phyloP scores from a whole-genome alignment of 108 stramenopile genomes.

The Conticribra guillardii region DNA sequence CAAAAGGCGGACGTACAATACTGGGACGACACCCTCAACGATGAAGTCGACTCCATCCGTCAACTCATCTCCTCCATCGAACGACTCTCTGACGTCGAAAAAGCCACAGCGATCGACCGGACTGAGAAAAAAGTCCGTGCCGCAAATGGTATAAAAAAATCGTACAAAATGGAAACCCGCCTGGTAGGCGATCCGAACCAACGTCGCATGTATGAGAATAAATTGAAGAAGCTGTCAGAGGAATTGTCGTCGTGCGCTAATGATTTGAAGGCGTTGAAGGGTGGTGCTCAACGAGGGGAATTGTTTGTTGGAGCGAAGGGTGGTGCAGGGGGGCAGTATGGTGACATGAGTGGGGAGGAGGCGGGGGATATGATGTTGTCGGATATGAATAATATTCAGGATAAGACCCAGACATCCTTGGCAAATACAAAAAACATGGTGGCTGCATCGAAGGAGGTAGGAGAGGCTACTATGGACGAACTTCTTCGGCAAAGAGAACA shows the following conservation, averaged over 20 bases:
- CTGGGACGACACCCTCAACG: constrained; percentile 83
- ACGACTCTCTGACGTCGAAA: constrained; percentile 48
- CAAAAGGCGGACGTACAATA: constrained; percentile 84
- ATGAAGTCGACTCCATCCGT: constrained; percentile 71
- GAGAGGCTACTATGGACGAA: constrained; percentile 83
- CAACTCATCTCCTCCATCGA: constrained; percentile 53
- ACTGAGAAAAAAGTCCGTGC: constrained; percentile 69
- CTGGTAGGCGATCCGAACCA: constrained; percentile 64
- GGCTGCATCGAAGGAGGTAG: constrained; percentile 82
- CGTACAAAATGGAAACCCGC: constrained; percentile 87
- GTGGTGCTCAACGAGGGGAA: constrained; percentile 64
- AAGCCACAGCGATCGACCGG: constrained; percentile 60
- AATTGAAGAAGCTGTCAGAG: constrained; percentile 59
- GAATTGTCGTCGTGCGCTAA: constrained; percentile 61
- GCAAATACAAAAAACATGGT: constrained; percentile 75
- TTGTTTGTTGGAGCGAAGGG: constrained; percentile 59
- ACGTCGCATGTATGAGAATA: constrained; percentile 59
- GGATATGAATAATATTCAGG: constrained; percentile 71
- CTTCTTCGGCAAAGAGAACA: constrained; percentile 89
- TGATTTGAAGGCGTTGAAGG: constrained; percentile 71
- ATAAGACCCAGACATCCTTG: constrained; percentile 84
- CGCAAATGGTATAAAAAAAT: constrained; percentile 74
- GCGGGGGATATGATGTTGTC: constrained; percentile 77
- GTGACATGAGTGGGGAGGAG: constrained; percentile 57
- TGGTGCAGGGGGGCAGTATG: constrained; percentile 23